Conservation (phyloP, 352 stramenopile genomes). For the Phytophthora brassicae region DNA sequence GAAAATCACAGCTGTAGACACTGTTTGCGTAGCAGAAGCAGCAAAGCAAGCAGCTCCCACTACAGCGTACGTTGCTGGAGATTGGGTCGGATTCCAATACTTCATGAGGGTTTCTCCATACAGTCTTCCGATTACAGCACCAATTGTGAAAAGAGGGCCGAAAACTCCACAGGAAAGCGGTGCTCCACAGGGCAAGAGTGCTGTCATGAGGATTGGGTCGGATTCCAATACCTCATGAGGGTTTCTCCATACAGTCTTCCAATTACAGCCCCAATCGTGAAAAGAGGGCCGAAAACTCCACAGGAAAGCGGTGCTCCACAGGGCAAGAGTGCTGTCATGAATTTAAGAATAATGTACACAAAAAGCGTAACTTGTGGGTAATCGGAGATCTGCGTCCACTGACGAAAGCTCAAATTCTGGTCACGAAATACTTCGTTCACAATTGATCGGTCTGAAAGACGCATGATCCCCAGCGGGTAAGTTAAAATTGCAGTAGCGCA, state of each 20-base stretch:
- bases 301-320: slow-evolving; percentile 78
- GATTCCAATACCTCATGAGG: slow-evolving; percentile 77
- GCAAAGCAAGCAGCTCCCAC: slow-evolving; percentile 92
- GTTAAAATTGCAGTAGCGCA: slow-evolving; percentile 60
- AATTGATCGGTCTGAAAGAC: slow-evolving; percentile 69
- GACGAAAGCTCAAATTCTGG: slow-evolving; percentile 56
- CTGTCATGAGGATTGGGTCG: slow-evolving; percentile 72
- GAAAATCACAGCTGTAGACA: slow-evolving; percentile 89
- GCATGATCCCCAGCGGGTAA: slow-evolving; percentile 77
- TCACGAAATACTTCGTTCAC: slow-evolving; percentile 85
- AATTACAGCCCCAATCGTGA: slow-evolving; percentile 79
- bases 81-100: slow-evolving; percentile 77
- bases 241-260: slow-evolving; percentile 83
- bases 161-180: no score
- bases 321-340: slow-evolving; percentile 69
- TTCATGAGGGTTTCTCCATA: slow-evolving; percentile 84
- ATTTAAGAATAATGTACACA: slow-evolving; percentile 81
- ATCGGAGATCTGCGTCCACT: slow-evolving; percentile 69
- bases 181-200: slow-evolving; percentile 72
- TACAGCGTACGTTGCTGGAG: slow-evolving; percentile 86
- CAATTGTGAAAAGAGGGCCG: slow-evolving; percentile 83
- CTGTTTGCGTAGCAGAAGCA: slow-evolving; percentile 89
- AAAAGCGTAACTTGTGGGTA: slow-evolving; percentile 76
- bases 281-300: slow-evolving; percentile 83
- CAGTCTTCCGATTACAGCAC: slow-evolving; percentile 69